Percentiles rank a stretch among this genome's conserved stretches.
These are phyloP conservation scores for Moesziomyces antarcticus DNA, from an alignment of 1,284 basidiomycete species.

Conservation along the genomic window DNA sequence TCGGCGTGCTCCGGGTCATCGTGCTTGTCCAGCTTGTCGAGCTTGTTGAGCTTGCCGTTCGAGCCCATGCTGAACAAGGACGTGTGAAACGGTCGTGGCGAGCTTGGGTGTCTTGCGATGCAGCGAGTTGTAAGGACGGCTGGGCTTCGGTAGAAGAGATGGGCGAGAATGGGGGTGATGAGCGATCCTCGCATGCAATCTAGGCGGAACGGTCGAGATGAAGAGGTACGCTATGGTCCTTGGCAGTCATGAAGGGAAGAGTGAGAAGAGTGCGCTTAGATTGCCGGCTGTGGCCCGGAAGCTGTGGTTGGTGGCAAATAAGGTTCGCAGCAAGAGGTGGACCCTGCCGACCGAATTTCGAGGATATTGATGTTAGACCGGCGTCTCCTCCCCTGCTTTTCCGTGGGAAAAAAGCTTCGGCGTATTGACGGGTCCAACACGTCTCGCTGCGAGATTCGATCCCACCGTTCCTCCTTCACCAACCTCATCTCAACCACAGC, in stretches of 20 bases:
- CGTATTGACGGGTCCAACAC: conserved; percentile 10
- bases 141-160: neutral
- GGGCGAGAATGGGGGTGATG: neutral
- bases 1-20: conserved; percentile 20
- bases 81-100: neutral
- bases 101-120: neutral
- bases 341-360: conserved; percentile 1
- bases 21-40: conserved; percentile 7
- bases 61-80: neutral
- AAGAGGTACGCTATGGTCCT: conserved; percentile 4
- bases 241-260: neutral
- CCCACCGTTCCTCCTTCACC: conserved; percentile 1
- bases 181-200: conserved; percentile 14
- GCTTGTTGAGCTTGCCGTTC: conserved; percentile 7
- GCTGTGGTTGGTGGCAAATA: conserved; percentile 9
- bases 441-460: neutral
- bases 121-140: too few relatives aligned
- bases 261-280: neutral
- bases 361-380: neutral
- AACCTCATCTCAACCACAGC: neutral
- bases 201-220: neutral
- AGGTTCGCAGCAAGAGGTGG: neutral
- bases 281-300: conserved; percentile 4
- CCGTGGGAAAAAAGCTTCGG: neutral
- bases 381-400: too few relatives aligned